Base-by-base conservation (phyloP, 2,329 filamentous ascomycete genomes). In the Aspergillus costaricaensis region DNA sequence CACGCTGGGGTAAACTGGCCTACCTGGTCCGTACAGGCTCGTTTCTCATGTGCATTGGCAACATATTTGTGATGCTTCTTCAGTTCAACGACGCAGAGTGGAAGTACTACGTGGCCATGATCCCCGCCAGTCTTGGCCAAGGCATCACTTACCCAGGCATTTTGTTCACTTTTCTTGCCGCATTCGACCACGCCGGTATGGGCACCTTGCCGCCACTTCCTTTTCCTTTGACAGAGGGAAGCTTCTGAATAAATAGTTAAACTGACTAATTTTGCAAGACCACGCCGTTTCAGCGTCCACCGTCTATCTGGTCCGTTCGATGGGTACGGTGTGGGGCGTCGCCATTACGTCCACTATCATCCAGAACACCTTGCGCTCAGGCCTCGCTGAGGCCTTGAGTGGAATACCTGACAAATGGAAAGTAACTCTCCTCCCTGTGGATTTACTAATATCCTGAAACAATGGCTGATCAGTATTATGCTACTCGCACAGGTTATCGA, bases 311-410 rank as follows among this genome's bases (percentile, higher is more conserved):
- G 82, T 89, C 47, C 82, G 86, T 25, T 88, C 85, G 0, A 74
- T 89, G 3, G 86, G 86, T 2, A 84, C 82, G 0, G 86, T 89
- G 15, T 88, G 85, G 82, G 86, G 86, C 9, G 86, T 89, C 1
- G 86, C 86, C 0, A 77, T 86, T 38, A 85, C 85, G 0, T 86
- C 86, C 8, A 82, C 86, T 6, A 85, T 89, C 48, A 79, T 87
- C 36, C 86, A 89, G 72, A 88, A 85, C 59, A 84, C 83, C 58
- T 78, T 89, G 64, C 84, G 79, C 66, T 74, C 80, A 65, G 78
- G 80, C 62, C 77, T 89, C 25, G 82, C 83, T 5, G 74, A 77
- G 62, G 85, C 81, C 65, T 75, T 88, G 72, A 79, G 76, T 68
- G 82, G 80, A 70, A 76, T 87, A 70, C 79, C 83, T 62, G 79